A percentile compares a stretch with the other conserved stretches of the same genome.
These are phyloP conservation scores for Podila horticola DNA, from an alignment of 192 early-diverging fungal species.

Conservation along the genomic window DNA sequence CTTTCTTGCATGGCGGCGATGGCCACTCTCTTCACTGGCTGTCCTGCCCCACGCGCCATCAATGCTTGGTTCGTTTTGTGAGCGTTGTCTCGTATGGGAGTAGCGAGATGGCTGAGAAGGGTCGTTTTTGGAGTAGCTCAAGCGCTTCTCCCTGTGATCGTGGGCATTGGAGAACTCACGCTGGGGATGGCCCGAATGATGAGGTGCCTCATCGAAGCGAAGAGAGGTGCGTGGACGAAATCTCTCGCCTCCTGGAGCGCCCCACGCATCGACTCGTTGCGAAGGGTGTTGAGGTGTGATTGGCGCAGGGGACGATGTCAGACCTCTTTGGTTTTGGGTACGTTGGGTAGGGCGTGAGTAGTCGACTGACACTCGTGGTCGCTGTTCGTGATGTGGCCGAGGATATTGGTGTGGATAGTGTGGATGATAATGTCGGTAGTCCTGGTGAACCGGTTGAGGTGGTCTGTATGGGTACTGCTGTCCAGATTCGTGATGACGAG, in stretches of 20 bases:
- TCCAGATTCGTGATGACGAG: neutral
- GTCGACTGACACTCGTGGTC: neutral
- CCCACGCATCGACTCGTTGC: neutral
- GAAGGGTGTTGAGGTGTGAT: neutral
- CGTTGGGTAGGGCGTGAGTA: neutral
- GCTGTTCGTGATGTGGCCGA: neutral
- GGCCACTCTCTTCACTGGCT: neutral
- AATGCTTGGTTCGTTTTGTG: neutral
- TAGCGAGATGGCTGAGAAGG: neutral
- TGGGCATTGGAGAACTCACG: neutral
- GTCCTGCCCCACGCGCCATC: neutral
- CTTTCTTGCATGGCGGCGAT: neutral
- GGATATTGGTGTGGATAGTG: neutral
- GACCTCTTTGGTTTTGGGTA: neutral
- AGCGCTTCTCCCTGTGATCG: neutral
- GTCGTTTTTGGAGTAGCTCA: neutral
- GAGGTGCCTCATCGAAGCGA: constrained; percentile 6
- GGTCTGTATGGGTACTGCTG: no score
- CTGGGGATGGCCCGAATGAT: neutral
- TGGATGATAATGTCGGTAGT: neutral
- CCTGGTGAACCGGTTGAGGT: no score
- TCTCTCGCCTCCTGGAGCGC: neutral
- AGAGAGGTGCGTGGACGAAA: constrained; percentile 4
- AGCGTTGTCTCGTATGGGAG: neutral
- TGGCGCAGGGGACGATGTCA: neutral